Evolutionary conservation across 2,329 filamentous ascomycete species (phyloP), one percentile per base, ranked within the genome.

Genomic region (Orbilia brochopaga): DNA sequence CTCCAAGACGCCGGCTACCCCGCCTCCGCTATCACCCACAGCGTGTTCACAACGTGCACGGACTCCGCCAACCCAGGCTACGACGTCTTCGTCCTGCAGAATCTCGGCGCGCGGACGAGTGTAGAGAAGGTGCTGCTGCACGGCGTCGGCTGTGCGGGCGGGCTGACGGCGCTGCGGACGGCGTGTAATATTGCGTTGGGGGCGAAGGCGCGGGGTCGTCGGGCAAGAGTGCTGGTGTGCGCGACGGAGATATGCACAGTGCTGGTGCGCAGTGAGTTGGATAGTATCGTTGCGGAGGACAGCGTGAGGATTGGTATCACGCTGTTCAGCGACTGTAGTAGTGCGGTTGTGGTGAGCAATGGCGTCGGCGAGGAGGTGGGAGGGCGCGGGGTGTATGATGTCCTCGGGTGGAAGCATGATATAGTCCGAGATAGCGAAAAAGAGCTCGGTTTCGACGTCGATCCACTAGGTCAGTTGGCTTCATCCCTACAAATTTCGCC

Each of bases 281-380:
- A 89, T 73, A 86, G 84, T 77, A 84, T 88, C 77, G 76, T 86
- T 72, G 81, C 85, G 74, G 75, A 81, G 15, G 84, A 88, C 74
- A 82, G 88, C 69, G 84, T 86, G 10, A 82, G 87, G 32, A 88
- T 90, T 75, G 88, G 87, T 1, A 82, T 86, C 0, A 85, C 84
- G 13, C 79, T 90, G 1, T 90, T 90, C 77, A 89, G 87, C 19
- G 88, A 90, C 78, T 89, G 86, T 74, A 88, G 86, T n/a, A 87
- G 87, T 64, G 85, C 87, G 0, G 78, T 85, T 27, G 80, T 90
- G 1, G 76, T 90, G 35, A 87, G 85, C 76, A 90, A 90, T 76
- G 83, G 83, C 0, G 79, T 89, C 59, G 86, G 84, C 1, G 80
- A 78, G 19, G 69, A 75, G 1, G 72, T 74, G 6, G 69, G 76